Conservation (phyloP, 2,329 filamentous ascomycete species). For the Boeremia exigua region DNA sequence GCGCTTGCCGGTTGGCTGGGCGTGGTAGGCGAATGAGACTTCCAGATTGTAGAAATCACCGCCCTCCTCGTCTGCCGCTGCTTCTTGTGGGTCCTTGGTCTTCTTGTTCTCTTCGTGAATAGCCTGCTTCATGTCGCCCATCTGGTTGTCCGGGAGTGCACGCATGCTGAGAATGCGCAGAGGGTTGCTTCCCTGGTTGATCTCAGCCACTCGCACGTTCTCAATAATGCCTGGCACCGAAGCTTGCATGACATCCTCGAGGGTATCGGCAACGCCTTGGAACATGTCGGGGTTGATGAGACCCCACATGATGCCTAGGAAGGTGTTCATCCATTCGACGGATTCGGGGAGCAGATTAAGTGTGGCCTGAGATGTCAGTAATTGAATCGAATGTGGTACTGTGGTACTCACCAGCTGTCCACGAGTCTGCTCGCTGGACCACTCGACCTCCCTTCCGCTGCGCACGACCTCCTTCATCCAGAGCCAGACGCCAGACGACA, state of each 20-base stretch:
- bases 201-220: constrained; percentile 92
- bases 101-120: constrained; percentile 80
- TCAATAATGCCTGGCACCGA: constrained; percentile 91
- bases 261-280: constrained; percentile 84
- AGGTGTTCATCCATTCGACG: constrained; percentile 91
- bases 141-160: constrained; percentile 81
- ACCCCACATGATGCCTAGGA: constrained; percentile 84
- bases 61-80: constrained; percentile 86
- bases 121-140: constrained; percentile 80
- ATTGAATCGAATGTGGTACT: neutral
- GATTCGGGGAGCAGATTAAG: constrained; percentile 91
- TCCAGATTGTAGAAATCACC: constrained; percentile 94
- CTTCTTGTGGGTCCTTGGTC: constrained; percentile 82
- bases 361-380: constrained; percentile 63
- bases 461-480: constrained; percentile 89
- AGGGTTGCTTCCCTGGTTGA: constrained; percentile 91
- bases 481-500: constrained; percentile 80
- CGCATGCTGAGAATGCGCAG: constrained; percentile 86
- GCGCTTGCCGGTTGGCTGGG: constrained; percentile 72
- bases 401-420: constrained; percentile 69
- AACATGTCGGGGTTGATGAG: constrained; percentile 97
- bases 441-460: constrained; percentile 83
- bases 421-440: constrained; percentile 83
- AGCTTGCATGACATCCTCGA: constrained; percentile 96
- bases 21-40: constrained; percentile 88